Base-by-base conservation (phyloP, 2,329 filamentous ascomycete species). In the Mycosphaerella arachidis region DNA sequence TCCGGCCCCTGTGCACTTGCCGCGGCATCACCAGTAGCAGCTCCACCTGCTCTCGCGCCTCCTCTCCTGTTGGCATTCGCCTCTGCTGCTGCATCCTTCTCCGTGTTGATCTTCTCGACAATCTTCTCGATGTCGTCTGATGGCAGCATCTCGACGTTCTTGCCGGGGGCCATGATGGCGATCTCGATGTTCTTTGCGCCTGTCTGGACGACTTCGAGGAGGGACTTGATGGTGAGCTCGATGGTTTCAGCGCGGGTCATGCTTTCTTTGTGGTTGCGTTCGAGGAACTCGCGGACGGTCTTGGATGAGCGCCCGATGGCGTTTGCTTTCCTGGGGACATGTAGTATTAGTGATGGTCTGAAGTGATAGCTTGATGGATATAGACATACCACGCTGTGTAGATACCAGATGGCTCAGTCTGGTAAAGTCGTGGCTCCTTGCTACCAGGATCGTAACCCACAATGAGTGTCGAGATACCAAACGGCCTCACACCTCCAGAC, bases 151-250 rank as follows among this genome's bases (percentile, higher is more conserved):
- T 97, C 92, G 65, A 99, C 86, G 16, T 84, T 77, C 82, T 96
- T 92, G 55, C 91, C 92, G 6, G 94, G 92, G 7, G 91, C 90
- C 92, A 97, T 97, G 73, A 99, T 88, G 60, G 95, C 94, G 72
- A 99, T 97, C 81, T 99, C 94, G 72, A 99, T 99, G 79, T 99
- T 99, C 86, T 99, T 99, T 56, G 94, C 94, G 65, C 94, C 94
- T 2, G 94, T 99, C 79, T 99, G 94, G 63, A 99, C 94, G 56
- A 99, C 94, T 78, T 99, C 94, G 62, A 99, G 82, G 66, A 99
- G 84, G 43, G 94, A 99, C 83, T 99, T 99, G 82, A 99, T 95
- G 7, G 94, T 94, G 70, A 99, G 83, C 74, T 95, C 92, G 76
- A 99, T 95, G 46, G 95, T 97, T 70, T 91, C 88, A 79, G 97